These are phyloP conservation scores for Artemisia annua DNA, from an alignment of 129 eudicot genomes.

Conservation along the genomic window DNA sequence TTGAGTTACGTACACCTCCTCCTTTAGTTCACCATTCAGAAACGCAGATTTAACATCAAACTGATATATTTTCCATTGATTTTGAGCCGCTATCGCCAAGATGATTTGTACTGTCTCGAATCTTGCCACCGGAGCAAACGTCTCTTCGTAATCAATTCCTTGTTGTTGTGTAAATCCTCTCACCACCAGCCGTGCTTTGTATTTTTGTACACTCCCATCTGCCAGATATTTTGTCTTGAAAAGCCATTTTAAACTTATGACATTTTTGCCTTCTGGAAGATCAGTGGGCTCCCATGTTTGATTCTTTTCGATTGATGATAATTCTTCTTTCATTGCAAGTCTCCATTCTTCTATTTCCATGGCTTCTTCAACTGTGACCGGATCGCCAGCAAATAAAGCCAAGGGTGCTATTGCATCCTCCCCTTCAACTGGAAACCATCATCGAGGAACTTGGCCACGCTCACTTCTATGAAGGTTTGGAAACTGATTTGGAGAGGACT, in stretches of 20 bases:
- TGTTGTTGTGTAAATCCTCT: constrained; percentile 13
- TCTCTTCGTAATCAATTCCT: background rate
- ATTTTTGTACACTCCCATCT: background rate
- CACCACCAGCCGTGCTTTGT: constrained; percentile 18
- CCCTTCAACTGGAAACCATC: background rate
- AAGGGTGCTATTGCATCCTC: background rate
- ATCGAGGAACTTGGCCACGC: background rate
- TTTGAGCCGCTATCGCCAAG: background rate
- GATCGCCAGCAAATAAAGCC: background rate
- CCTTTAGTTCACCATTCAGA: background rate
- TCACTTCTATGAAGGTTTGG: no score
- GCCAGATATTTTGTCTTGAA: background rate
- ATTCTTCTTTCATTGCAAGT: no score
- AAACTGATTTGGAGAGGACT: no score
- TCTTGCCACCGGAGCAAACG: background rate
- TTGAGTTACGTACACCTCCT: constrained; percentile 14
- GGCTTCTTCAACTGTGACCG: no score
- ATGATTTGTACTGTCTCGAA: background rate
- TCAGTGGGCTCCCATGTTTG: no score
- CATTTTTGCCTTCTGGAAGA: no score
- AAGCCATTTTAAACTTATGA: no score
- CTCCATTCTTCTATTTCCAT: no score
- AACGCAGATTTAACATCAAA: background rate
- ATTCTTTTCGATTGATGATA: no score
- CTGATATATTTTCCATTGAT: background rate